These are phyloP conservation scores for Pseudogymnoascus sp. DNA, from an alignment of 2,329 filamentous ascomycete genomes.

Conservation along the genomic window DNA sequence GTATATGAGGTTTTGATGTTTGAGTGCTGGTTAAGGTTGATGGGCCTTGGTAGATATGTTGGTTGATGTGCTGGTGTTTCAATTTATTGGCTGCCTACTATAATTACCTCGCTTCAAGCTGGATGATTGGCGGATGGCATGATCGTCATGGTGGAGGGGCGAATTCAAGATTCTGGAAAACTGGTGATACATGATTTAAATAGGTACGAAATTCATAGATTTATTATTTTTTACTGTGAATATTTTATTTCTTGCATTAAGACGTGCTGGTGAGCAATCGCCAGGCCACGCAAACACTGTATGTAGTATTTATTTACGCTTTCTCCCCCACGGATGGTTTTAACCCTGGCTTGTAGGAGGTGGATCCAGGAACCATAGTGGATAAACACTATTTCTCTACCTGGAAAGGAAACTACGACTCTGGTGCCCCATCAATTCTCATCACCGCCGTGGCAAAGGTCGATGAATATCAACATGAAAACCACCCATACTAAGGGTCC, in stretches of 20 bases:
- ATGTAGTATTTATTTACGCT: neutral
- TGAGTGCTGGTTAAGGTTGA: neutral
- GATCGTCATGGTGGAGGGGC: neutral
- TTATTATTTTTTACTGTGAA: neutral
- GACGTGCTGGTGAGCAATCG: neutral
- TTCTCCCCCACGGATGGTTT: neutral
- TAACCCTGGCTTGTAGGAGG: neutral
- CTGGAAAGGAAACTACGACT: neutral
- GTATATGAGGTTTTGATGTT: neutral
- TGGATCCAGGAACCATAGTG: neutral
- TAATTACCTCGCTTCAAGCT: slow-evolving; percentile 1
- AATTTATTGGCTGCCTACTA: neutral
- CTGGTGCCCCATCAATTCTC: neutral
- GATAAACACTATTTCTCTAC: neutral
- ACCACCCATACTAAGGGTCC: neutral
- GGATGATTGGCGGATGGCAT: neutral
- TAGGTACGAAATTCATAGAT: neutral
- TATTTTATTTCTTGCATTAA: neutral
- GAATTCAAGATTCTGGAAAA: neutral
- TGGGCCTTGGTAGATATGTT: neutral
- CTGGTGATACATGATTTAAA: neutral
- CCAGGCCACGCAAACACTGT: neutral
- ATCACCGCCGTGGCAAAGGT: neutral
- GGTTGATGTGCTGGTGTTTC: neutral
- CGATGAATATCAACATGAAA: neutral